Base-by-base conservation (phyloP, 2,329 filamentous ascomycete genomes). In the Fusarium devonianum region DNA sequence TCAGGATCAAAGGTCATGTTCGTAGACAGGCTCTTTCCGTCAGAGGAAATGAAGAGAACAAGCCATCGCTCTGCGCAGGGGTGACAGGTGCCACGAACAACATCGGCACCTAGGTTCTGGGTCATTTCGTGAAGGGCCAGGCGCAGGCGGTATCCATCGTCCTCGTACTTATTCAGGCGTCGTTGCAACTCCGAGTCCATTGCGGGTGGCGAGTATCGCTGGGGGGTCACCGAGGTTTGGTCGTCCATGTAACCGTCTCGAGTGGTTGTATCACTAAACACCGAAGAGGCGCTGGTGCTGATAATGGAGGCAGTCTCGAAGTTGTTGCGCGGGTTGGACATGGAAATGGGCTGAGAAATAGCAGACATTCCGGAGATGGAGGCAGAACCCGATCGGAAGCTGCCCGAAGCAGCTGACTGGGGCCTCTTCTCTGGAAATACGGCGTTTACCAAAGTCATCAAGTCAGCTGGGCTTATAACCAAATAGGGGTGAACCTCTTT, bases 41-140 rank as follows among this genome's bases (percentile, higher is more conserved):
- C 85, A 1, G 84, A 73, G 1, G 88, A 88, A 46, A 95, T 83
- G 64, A 92, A 93, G 7, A 95, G 75, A 6, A 94, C 86, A 4
- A 88, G 83, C 91, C 91, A 96, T 46, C 87, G 80, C 71, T 95
- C 91, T 2, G 87, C 86, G 54, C 89, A 93, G 7, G 90, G 90
- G 63, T 94, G 89, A 44, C 85, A 87, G 11, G 83, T 78, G 16
- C 88, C 88, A 38, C 85, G 83, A 13, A 86, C 77, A 10, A 77
- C 80, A 11, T 91, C 86, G 6, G 75, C 64, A 4, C 88, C 87
- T 8, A 91, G 73, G 5, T 79, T 78, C 35, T 88, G 83, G 6
- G 76, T 79, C 85, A 92, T 85, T 62, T 91, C 87, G 44, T 88
- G 85, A 41, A 90, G 77, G 4, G 87, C 87, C 53, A 83, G 74